Evolutionary conservation across 2,329 filamentous ascomycete genomes (phyloP), one percentile per base, ranked within the genome.

Genomic region (Pseudogymnoascus destructans): DNA sequence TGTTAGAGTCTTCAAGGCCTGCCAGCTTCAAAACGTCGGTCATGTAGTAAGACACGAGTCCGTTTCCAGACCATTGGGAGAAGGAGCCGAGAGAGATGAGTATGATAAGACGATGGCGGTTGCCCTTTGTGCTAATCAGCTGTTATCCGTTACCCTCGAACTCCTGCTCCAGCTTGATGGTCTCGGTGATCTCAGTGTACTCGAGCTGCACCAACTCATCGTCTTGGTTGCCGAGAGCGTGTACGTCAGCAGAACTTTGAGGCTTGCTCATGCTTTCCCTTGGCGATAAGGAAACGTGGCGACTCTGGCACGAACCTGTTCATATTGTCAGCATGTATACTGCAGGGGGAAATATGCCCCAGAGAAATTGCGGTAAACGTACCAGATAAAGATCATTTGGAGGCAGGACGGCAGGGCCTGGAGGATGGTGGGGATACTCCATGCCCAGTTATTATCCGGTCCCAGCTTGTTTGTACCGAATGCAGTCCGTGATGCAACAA

Each of bases 61-160:
- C 75, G 62, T 80, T 80, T 33, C 79, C 79, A 58, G 74, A 77
- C 77, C 77, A 81, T 62, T 82, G 79, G 7, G 75, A 76, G 70
- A 81, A 81, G 60, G 80, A 70, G 60, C 78, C 79, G 6, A 78
- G 71, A 19, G 73, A 72, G 54, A 80, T 67, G n/a, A 77, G 69
- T 58, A 83, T 79, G 55, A 79, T 65, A 25, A 80, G 69, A 33
- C 79, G 72, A 63, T 76, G 75, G 35, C 78, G 74, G 66, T 81
- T 82, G 36, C 77, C 79, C 21, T 72, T 72, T 4, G 75, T 78
- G 72, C 72, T 61, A 72, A 72, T 65, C 75, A 79, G 70, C 59
- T 77, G 72, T 5, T 67, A 78, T 42, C 70, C 68, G 57, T 73
- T 73, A 63, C 71, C 69, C 63, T 75, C 70, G 58, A 73, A 72